Evolutionary conservation across 2,329 filamentous ascomycete species (phyloP).

Genomic region (Pyrenophora tritici-repentis): DNA sequence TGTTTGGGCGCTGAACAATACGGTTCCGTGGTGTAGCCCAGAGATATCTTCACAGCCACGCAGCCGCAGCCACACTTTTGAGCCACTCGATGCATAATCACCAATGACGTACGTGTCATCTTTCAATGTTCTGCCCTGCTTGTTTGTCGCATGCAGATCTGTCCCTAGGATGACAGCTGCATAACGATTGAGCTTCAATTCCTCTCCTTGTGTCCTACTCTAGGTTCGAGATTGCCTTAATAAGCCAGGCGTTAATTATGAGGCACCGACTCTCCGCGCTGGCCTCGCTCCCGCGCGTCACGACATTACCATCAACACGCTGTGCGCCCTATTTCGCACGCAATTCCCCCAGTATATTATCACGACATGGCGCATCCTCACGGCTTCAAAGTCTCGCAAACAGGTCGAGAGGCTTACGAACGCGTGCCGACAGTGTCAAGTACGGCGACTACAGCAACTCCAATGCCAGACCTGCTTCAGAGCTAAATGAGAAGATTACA

Average conservation of each 20-base stretch:
- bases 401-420: not conserved
- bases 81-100: constrained; percentile 8
- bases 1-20: too few relatives aligned
- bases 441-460: constrained; percentile 35
- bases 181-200: constrained; percentile 1
- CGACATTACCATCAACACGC: constrained; percentile 18
- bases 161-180: not conserved
- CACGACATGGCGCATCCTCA: not conserved
- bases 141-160: constrained; percentile 12
- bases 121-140: constrained; percentile 6
- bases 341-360: constrained; percentile 1
- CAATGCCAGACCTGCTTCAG: constrained; percentile 44
- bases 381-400: constrained; percentile 7
- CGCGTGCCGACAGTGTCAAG: constrained; percentile 20
- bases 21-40: not conserved
- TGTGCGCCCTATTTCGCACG: constrained; percentile 9
- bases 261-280: constrained; percentile 38
- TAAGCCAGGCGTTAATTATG: constrained; percentile 24
- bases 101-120: constrained; percentile 13
- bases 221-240: not conserved
- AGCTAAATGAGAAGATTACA: constrained; percentile 52
- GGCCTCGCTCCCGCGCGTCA: constrained; percentile 24
- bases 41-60: not conserved
- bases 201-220: not conserved
- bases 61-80: constrained; percentile 5